A percentile compares a stretch with the other conserved stretches of the same genome.
Evolutionary conservation across 2,329 filamentous ascomycete species (phyloP).

Genomic region (Exophiala aquamarina): DNA sequence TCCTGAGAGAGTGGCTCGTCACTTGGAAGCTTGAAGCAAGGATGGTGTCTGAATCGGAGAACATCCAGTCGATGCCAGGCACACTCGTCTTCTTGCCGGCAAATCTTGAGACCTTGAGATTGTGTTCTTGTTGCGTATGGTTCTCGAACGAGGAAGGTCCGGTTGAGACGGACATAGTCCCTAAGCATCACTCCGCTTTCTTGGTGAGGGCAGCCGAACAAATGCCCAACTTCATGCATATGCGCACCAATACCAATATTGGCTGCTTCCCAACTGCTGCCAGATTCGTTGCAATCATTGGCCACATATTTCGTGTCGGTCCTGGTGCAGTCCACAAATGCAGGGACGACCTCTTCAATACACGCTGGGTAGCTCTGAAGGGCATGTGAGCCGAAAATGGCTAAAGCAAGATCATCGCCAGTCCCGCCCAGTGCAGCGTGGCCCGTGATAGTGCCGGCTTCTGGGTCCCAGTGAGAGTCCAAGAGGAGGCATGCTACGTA

Average conservation of each 20-base stretch:
- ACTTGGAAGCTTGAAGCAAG: slow-evolving; percentile 80
- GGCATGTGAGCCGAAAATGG: slow-evolving; percentile 88
- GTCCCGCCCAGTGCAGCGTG: slow-evolving; percentile 78
- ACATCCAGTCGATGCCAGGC: slow-evolving; percentile 87
- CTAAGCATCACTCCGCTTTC: slow-evolving; percentile 89
- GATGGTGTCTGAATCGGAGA: slow-evolving; percentile 84
- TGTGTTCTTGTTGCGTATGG: slow-evolving; percentile 85
- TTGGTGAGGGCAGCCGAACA: slow-evolving; percentile 87
- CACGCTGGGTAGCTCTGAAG: slow-evolving; percentile 87
- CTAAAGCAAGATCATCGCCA: slow-evolving; percentile 73
- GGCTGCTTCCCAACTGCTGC: slow-evolving; percentile 92
- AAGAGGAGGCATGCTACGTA: slow-evolving; percentile 86
- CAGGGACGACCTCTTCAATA: slow-evolving; percentile 85
- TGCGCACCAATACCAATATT: slow-evolving; percentile 93
- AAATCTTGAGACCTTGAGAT: slow-evolving; percentile 71
- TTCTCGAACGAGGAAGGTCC: slow-evolving; percentile 78
- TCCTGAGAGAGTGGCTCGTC: slow-evolving; percentile 65
- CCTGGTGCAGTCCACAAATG: slow-evolving; percentile 85
- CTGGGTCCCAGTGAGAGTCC: slow-evolving; percentile 83
- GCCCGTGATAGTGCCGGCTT: slow-evolving; percentile 67
- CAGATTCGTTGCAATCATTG: slow-evolving; percentile 83
- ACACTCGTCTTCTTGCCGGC: slow-evolving; percentile 78
- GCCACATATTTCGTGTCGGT: slow-evolving; percentile 78
- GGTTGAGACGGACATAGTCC: slow-evolving; percentile 81
- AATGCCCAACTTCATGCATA: slow-evolving; percentile 83